These are phyloP conservation scores for Talaromyces funiculosus DNA, from an alignment of 2,329 filamentous ascomycete species.

Conservation along the genomic window DNA sequence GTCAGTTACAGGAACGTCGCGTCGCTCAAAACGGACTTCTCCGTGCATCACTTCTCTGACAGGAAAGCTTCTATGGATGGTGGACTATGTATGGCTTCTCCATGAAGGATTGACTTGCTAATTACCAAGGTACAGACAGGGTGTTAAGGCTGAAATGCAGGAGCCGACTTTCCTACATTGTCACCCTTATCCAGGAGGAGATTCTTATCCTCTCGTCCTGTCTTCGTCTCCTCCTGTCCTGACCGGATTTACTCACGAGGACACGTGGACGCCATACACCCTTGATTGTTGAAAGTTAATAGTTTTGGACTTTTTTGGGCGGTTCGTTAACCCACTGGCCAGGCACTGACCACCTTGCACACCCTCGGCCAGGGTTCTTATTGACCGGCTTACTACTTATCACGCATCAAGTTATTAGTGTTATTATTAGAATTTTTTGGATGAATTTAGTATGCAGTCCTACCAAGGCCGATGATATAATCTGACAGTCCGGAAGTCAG, in stretches of 20 bases:
- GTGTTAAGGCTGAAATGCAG: too few species aligned
- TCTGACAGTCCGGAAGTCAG: background rate
- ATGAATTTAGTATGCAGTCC: background rate
- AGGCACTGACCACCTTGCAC: background rate
- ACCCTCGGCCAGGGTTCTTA: background rate
- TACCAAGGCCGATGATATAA: background rate
- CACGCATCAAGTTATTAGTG: background rate
- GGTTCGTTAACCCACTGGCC: background rate
- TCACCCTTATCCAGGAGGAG: background rate
- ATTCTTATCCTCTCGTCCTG: background rate
- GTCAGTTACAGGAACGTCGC: background rate
- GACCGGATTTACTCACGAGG: background rate
- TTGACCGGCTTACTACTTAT: background rate
- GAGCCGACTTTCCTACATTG: background rate
- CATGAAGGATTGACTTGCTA: too few species aligned
- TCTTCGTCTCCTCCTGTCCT: background rate
- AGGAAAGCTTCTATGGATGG: background rate
- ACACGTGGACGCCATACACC: slow-evolving; percentile 8
- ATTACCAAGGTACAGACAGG: too few species aligned
- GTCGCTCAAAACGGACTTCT: background rate
- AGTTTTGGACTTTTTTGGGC: background rate
- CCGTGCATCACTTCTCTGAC: background rate
- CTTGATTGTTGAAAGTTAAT: background rate
- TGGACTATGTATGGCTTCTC: background rate
- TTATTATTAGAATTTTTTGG: too few species aligned